These are phyloP conservation scores for Lentinula sp. DNA, from an alignment of 768 basidiomycete species.

Conservation along the genomic window DNA sequence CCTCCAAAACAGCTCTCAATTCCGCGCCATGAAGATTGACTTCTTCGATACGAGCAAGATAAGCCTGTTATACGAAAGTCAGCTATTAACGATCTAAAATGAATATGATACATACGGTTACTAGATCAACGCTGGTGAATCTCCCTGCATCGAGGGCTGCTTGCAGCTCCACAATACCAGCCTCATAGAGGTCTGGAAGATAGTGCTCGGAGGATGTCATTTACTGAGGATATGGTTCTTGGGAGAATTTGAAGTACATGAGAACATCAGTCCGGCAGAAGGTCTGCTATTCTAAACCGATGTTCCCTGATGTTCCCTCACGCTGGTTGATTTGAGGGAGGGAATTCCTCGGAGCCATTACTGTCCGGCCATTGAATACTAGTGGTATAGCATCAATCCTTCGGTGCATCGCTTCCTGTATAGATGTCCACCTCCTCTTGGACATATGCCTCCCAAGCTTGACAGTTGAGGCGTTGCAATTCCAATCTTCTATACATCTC, in stretches of 20 bases:
- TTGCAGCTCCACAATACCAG: constrained; percentile 31
- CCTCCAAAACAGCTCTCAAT: constrained; percentile 54
- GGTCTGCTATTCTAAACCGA: no score
- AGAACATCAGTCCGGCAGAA: not conserved
- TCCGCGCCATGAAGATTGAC: constrained; percentile 58
- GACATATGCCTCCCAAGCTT: no score
- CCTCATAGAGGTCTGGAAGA: constrained; percentile 34
- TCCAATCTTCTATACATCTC: no score
- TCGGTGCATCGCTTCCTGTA: no score
- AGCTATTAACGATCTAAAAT: not conserved
- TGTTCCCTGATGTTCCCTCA: no score
- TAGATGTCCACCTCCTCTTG: no score
- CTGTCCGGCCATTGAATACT: no score
- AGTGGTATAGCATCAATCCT: no score
- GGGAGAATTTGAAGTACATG: not conserved
- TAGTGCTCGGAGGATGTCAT: not conserved
- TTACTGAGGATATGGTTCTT: not conserved
- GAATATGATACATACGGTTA: constrained; percentile 22
- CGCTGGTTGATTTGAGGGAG: no score
- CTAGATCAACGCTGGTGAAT: constrained; percentile 35
- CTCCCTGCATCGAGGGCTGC: constrained; percentile 24
- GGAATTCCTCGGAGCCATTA: no score
- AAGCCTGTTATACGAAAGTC: constrained; percentile 35
- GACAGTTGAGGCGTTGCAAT: no score
- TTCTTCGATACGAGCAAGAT: constrained; percentile 61